Conservation (phyloP, 352 stramenopile genomes). For the Blastocystis sp. region DNA sequence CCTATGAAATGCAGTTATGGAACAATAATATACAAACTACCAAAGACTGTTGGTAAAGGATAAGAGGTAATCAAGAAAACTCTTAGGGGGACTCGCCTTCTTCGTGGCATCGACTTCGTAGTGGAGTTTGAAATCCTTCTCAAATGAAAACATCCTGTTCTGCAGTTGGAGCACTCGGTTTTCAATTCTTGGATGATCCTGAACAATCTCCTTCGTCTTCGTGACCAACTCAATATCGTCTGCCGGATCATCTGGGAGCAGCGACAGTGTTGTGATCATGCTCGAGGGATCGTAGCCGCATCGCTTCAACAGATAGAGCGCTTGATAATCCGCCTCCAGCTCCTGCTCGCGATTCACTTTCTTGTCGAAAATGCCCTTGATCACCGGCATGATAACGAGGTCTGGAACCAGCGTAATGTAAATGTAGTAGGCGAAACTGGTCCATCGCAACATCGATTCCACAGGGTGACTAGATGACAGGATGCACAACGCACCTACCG, state of each 20-base stretch:
- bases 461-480: conserved; percentile 26
- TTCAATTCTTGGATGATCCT: conserved; percentile 24
- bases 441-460: conserved; percentile 40
- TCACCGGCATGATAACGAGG: conserved; percentile 13
- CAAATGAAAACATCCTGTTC: conserved; percentile 33
- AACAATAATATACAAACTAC: neutral
- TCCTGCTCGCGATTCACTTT: conserved; percentile 33
- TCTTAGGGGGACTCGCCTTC: neutral
- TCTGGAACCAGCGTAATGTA: conserved; percentile 48
- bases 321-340: conserved; percentile 36
- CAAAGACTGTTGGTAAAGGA: conserved; percentile 19
- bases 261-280: conserved; percentile 24
- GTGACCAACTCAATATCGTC: conserved; percentile 28
- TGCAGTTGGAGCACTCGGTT: conserved; percentile 17
- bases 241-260: neutral
- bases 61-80: neutral
- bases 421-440: conserved; percentile 29
- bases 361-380: conserved; percentile 30
- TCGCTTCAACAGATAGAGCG: conserved; percentile 39
- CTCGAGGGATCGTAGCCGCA: neutral
- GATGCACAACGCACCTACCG: neutral
- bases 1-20: neutral
- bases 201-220: conserved; percentile 48
- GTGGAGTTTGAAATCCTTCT: conserved; percentile 13
- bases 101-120: conserved; percentile 14